Conservation (phyloP, 306 rosid species). For the Cucurbita argyrosperma region DNA sequence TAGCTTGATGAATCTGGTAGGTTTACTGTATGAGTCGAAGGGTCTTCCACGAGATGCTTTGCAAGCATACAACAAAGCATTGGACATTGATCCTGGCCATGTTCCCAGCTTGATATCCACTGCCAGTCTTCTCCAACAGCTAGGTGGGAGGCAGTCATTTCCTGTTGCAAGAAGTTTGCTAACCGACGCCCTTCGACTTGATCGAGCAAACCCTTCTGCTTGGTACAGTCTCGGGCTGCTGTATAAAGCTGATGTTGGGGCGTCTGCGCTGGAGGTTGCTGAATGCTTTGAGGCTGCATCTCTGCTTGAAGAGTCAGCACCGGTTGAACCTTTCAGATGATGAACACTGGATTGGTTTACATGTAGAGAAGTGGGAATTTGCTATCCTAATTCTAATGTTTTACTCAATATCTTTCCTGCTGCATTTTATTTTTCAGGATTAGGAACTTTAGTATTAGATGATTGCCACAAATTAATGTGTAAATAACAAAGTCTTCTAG, state of each 20-base stretch:
- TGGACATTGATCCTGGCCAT: slow-evolving; percentile 62
- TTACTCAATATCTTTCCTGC: background rate
- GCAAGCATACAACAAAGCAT: slow-evolving; percentile 50
- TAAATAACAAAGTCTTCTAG: background rate
- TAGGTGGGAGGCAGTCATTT: slow-evolving; percentile 53
- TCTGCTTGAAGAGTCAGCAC: slow-evolving; percentile 67
- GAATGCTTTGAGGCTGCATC: slow-evolving; percentile 81
- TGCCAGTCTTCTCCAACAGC: slow-evolving; percentile 47
- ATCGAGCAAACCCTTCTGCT: slow-evolving; percentile 55
- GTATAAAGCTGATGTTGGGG: slow-evolving; percentile 38
- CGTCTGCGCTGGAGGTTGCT: slow-evolving; percentile 41
- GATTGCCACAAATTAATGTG: background rate
- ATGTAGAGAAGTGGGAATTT: background rate
- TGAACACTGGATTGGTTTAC: background rate
- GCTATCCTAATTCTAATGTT: background rate
- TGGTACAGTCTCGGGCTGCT: slow-evolving; percentile 93
- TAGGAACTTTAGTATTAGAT: background rate
- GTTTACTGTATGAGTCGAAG: slow-evolving; percentile 56
- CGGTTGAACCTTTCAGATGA: slow-evolving; percentile 70
- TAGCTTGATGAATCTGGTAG: slow-evolving; percentile 20
- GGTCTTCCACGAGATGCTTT: slow-evolving; percentile 63
- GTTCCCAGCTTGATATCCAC: slow-evolving; percentile 76
- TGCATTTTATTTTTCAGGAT: background rate
- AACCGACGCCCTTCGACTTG: slow-evolving; percentile 62
- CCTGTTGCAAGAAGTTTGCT: slow-evolving; percentile 71